Evolutionary conservation across 768 basidiomycete species (phyloP), one percentile per base, ranked within the genome.

Genomic region (Mycena olivaceomarginata): DNA sequence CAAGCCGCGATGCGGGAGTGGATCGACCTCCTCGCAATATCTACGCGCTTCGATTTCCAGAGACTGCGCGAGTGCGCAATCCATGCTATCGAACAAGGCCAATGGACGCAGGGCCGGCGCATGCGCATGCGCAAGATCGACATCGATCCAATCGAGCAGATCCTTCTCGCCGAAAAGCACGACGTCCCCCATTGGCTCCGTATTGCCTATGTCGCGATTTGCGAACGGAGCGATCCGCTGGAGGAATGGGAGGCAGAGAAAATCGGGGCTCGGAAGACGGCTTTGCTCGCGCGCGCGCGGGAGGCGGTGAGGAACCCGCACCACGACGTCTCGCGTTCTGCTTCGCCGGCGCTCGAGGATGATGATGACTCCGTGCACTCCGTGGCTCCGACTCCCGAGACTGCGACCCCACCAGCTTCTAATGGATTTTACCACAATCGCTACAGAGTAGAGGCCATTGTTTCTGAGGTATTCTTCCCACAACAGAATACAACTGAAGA

Each of bases 11-110:
- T n/a, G n/a, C n/a, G n/a, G 10, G 80, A 86, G 37, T 89, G 88
- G 86, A 80, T 86, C n/a, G 78, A 84, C 22, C 81, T 90, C 16
- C 83, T 90, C 43, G 84, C 85, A 20, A 86, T 89, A 59, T 82
- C 89, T 2, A 84, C 86, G 16, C 85, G 85, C 74, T 88, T 84
- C 65, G 79, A 83, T 46, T 87, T 89, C 76, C 84, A 86, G 68
- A 72, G 80, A 15, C 82, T 88, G 8, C 86, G 87, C 20, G 67
- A 82, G 18, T 80, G 81, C 67, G 87, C 88, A 0, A 85, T 90
- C 73, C 39, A 72, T 6, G 81, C 82, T n/a, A 82, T 88, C 62
- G 79, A 82, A 5, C 39, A 72, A 43, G 20, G 57, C 22, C 57
- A 39, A 43, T 72, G 63, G n/a, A n/a, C n/a, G n/a, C n/a, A n/a